Evolutionary conservation across 257 asterid species (phyloP).

Genomic region (Echites panduratus): DNA sequence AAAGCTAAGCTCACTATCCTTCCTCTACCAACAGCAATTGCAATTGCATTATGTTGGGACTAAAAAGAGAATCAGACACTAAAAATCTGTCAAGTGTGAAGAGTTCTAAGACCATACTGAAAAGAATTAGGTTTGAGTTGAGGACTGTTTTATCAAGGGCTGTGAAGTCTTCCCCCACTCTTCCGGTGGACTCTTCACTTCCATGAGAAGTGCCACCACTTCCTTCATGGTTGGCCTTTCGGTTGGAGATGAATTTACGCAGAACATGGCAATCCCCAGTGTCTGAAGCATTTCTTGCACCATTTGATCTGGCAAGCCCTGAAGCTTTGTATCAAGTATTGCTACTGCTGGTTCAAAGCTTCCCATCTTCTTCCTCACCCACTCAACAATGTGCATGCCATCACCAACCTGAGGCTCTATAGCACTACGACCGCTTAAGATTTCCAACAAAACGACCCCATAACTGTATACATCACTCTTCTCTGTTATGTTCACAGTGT

Average conservation of each 20-base stretch:
- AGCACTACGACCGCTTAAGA: slow-evolving; percentile 77
- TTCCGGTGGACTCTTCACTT: slow-evolving; percentile 74
- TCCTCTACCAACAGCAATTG: slow-evolving; percentile 10
- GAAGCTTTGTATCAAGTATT: slow-evolving; percentile 71
- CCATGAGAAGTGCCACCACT: slow-evolving; percentile 91
- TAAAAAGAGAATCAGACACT: slow-evolving; percentile 25
- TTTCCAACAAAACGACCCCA: slow-evolving; percentile 84
- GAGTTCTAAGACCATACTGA: neutral
- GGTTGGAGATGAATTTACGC: slow-evolving; percentile 73
- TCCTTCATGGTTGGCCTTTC: slow-evolving; percentile 97
- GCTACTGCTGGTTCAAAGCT: slow-evolving; percentile 86
- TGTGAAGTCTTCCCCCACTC: slow-evolving; percentile 79
- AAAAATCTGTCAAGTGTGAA: slow-evolving; percentile 6
- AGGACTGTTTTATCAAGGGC: slow-evolving; percentile 75
- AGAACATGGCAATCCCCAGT: slow-evolving; percentile 92
- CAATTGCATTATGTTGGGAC: slow-evolving; percentile 7
- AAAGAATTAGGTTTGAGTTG: slow-evolving; percentile 47
- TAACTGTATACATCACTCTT: slow-evolving; percentile 94
- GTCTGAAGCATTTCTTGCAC: slow-evolving; percentile 98
- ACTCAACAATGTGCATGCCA: slow-evolving; percentile 84
- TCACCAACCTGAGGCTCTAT: slow-evolving; percentile 76
- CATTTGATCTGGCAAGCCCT: slow-evolving; percentile 69
- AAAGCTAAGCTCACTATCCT: slow-evolving; percentile 25
- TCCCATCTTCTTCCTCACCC: slow-evolving; percentile 97
- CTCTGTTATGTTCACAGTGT: slow-evolving; percentile 77